These are phyloP conservation scores for Aspergillus pseudoviridinutans DNA, from an alignment of 2,329 filamentous ascomycete species.

Conservation along the genomic window DNA sequence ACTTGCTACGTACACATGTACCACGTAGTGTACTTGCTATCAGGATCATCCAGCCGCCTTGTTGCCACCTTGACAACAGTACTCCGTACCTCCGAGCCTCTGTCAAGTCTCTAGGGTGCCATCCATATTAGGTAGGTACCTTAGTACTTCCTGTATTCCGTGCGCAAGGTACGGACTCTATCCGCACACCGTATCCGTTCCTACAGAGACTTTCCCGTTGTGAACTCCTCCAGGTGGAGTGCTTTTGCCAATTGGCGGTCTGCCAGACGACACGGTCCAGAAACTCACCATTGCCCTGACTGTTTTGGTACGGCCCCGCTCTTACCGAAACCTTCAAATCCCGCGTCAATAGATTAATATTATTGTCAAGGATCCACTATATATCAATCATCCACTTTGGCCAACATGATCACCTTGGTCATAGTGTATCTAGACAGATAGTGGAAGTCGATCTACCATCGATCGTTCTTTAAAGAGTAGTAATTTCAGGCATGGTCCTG, in stretches of 20 bases:
- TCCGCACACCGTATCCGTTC: no score
- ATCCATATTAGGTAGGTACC: no score
- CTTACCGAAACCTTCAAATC: neutral
- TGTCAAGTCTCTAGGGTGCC: no score
- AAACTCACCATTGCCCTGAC: neutral
- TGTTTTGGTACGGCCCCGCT: neutral
- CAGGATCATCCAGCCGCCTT: neutral
- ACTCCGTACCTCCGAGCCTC: neutral
- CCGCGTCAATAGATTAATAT: neutral
- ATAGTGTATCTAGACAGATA: no score
- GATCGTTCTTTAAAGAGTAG: neutral
- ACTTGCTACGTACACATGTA: neutral
- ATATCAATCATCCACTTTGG: neutral
- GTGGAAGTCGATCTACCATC: neutral
- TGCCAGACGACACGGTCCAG: constrained; percentile 3
- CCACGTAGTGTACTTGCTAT: neutral
- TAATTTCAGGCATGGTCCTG: neutral
- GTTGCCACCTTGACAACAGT: neutral
- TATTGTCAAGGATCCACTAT: no score
- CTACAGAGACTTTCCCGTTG: neutral
- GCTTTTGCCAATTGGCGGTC: constrained; percentile 12
- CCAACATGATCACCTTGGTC: no score
- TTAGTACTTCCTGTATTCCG: no score
- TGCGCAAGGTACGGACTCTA: no score
- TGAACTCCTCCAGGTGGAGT: neutral